phyloP scores from a whole-genome alignment of 108 stramenopile genomes.

The Fistulifera solaris region DNA sequence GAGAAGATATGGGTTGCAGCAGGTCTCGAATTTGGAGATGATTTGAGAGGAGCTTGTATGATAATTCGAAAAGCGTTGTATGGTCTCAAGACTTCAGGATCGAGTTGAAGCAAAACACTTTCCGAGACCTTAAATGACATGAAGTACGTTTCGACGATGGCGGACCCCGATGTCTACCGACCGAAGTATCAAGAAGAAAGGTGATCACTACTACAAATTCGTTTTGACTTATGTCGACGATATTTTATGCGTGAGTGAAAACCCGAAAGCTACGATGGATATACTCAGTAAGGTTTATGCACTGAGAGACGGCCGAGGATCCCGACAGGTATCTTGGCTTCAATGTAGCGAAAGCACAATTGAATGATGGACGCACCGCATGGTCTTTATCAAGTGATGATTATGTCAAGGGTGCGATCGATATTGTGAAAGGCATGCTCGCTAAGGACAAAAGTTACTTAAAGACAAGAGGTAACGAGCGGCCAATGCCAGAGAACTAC shows the following conservation, averaged over 20 bases:
- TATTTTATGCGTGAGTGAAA: constrained; percentile 5
- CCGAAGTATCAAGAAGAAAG: background rate
- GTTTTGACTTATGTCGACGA: constrained; percentile 23
- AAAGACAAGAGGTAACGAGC: too few relatives aligned
- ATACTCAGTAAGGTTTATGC: background rate
- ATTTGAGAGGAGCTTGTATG: constrained; percentile 15
- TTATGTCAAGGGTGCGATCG: constrained; percentile 1
- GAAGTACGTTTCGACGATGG: background rate
- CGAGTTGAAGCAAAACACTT: background rate
- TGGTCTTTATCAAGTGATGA: background rate
- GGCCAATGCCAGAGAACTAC: too few relatives aligned
- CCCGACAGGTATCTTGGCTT: constrained; percentile 22
- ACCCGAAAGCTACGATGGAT: constrained; percentile 2
- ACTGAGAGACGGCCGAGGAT: constrained; percentile 3
- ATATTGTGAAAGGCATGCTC: background rate
- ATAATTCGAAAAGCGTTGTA: constrained; percentile 21
- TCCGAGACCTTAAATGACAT: background rate
- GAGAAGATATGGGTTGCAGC: constrained; percentile 23
- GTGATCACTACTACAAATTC: constrained; percentile 21
- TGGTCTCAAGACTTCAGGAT: constrained; percentile 17
- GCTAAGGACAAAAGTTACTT: too few relatives aligned
- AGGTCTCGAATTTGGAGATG: constrained; percentile 1
- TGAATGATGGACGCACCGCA: constrained; percentile 5
- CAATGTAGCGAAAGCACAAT: constrained; percentile 1
- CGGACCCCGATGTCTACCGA: constrained; percentile 32